phyloP scores from a whole-genome alignment of 306 rosid genomes.

The Alnus rubra region DNA sequence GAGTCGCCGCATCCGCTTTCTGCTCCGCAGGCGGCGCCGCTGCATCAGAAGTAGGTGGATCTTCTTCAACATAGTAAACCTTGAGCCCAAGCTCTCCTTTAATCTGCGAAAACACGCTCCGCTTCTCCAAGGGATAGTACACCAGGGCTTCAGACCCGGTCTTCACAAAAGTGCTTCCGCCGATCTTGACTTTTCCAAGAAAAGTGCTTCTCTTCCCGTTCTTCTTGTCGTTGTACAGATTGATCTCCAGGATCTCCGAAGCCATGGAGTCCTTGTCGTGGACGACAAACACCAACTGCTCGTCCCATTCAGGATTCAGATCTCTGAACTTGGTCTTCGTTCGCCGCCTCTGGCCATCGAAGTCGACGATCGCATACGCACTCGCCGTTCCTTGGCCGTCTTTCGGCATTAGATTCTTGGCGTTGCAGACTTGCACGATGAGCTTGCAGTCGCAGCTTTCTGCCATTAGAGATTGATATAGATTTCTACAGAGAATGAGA shows the following conservation, averaged over 20 bases:
- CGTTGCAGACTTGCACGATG: constrained; percentile 68
- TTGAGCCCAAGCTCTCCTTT: constrained; percentile 80
- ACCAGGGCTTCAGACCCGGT: constrained; percentile 47
- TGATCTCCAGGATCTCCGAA: constrained; percentile 59
- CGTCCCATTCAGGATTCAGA: constrained; percentile 91
- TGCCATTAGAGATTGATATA: constrained; percentile 41
- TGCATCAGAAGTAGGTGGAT: constrained; percentile 38
- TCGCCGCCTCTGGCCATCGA: constrained; percentile 78
- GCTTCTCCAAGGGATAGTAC: constrained; percentile 80
- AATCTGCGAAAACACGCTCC: constrained; percentile 88
- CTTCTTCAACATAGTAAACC: constrained; percentile 59
- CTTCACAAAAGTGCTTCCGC: constrained; percentile 51
- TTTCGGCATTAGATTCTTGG: constrained; percentile 89
- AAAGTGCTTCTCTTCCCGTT: constrained; percentile 69
- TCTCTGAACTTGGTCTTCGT: constrained; percentile 76
- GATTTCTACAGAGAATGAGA: background rate
- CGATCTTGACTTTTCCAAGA: constrained; percentile 76
- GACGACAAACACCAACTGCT: constrained; percentile 68
- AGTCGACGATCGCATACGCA: constrained; percentile 87
- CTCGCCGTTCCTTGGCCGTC: constrained; percentile 97
- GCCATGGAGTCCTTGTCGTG: constrained; percentile 58
- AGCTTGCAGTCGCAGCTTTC: constrained; percentile 59
- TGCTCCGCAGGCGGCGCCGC: constrained; percentile 24
- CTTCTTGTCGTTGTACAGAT: constrained; percentile 78
- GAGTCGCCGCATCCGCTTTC: constrained; percentile 31